Conservation (phyloP, 2,329 filamentous ascomycete genomes). For the Penicillium italicum region DNA sequence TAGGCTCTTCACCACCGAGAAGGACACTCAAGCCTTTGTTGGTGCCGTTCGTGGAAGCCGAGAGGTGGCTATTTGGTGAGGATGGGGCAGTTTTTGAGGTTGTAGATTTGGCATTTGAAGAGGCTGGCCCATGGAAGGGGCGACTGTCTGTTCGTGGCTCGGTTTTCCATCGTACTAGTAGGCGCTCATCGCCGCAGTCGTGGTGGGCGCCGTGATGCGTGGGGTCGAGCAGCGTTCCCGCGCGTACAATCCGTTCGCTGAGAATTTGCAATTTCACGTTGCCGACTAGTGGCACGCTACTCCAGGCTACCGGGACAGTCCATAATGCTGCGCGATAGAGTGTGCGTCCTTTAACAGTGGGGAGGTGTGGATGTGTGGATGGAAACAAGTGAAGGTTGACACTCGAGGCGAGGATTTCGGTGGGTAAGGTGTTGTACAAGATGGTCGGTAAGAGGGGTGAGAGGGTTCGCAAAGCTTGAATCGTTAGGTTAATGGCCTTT, state of each 20-base stretch:
- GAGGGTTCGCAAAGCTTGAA: conserved; percentile 56
- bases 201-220: conserved; percentile 32
- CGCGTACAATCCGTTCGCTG: conserved; percentile 80
- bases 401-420: conserved; percentile 59
- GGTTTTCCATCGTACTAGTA: conserved; percentile 88
- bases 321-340: conserved; percentile 90
- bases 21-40: conserved; percentile 45
- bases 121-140: conserved; percentile 16
- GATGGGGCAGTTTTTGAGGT: conserved; percentile 4
- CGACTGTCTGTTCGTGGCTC: conserved; percentile 37
- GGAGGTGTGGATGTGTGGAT: conserved; percentile 63
- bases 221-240: conserved; percentile 38
- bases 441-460: conserved; percentile 61
- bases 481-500: neutral
- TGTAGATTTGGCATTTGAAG: conserved; percentile 12
- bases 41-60: conserved; percentile 30
- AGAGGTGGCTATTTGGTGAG: conserved; percentile 14
- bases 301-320: conserved; percentile 96
- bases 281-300: conserved; percentile 81
- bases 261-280: conserved; percentile 85
- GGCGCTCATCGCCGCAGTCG: conserved; percentile 60
- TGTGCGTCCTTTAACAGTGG: conserved; percentile 84
- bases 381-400: conserved; percentile 63
- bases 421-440: conserved; percentile 58
- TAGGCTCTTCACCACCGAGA: conserved; percentile 52